Conservation (phyloP, 169 alveolate species). For the Miamiensis avidus region DNA sequence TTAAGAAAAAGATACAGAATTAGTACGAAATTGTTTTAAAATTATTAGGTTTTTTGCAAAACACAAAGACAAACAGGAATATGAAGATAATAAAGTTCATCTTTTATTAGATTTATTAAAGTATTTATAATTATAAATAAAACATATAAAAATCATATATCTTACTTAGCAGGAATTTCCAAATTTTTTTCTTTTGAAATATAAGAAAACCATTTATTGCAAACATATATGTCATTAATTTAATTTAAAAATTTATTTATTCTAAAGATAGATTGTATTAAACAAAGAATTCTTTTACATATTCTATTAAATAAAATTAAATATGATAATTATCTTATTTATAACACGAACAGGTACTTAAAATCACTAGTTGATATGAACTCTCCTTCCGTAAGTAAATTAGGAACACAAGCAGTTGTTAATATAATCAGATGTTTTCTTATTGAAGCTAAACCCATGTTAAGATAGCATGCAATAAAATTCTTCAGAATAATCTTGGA, state of each 20-base stretch:
- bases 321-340: no score
- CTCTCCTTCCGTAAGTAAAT: not conserved
- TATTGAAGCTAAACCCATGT: slow-evolving; percentile 6
- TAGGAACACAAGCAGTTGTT: not conserved
- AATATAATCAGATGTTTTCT: slow-evolving; percentile 10
- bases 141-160: no score
- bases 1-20: not conserved
- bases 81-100: not conserved
- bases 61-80: not conserved
- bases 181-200: no score
- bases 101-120: not conserved
- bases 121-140: not conserved
- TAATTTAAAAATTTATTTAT: no score
- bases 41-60: not conserved
- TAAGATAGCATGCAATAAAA: slow-evolving; percentile 10
- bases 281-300: no score
- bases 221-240: no score
- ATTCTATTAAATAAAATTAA: not conserved
- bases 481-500: slow-evolving; percentile 15
- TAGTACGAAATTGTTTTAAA: not conserved
- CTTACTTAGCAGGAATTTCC: no score
- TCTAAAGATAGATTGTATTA: no score
- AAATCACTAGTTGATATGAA: slow-evolving; percentile 1
- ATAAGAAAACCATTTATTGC: no score
- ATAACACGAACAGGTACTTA: not conserved